Percentiles rank a stretch among this genome's conserved stretches.
phyloP scores from a whole-genome alignment of 257 asterid species.

The Nicotiana sylvestris region DNA sequence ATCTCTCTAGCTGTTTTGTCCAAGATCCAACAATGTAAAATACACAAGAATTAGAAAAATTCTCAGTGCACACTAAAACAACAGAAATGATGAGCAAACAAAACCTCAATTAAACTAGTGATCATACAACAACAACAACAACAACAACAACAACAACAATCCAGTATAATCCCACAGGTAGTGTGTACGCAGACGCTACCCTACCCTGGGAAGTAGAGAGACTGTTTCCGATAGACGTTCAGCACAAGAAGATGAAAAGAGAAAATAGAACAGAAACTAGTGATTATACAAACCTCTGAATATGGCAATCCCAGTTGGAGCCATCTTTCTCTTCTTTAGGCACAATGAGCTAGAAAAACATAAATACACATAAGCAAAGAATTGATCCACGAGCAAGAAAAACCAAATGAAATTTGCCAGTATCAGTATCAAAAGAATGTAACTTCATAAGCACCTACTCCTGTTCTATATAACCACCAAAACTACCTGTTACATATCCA shows the following conservation, averaged over 20 bases:
- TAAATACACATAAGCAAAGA: not conserved
- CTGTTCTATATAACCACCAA: not conserved
- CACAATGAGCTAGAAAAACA: conserved; percentile 63
- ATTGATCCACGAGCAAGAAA: conserved; percentile 4
- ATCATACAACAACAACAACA: not conserved
- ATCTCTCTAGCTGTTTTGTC: conserved; percentile 47
- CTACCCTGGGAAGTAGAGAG: no score
- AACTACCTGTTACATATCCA: conserved; percentile 92
- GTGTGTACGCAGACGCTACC: no score
- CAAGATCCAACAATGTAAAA: not conserved
- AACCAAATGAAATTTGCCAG: not conserved
- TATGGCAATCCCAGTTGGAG: conserved; percentile 78
- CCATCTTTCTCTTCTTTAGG: conserved; percentile 66
- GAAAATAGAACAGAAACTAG: not conserved
- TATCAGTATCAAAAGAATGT: not conserved
- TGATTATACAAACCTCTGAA: conserved; percentile 47
- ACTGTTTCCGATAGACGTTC: no score
- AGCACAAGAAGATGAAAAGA: no score
- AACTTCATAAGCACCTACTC: not conserved
- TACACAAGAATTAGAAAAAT: not conserved
- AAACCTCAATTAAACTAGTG: not conserved
- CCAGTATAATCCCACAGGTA: no score
- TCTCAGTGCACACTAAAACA: not conserved
- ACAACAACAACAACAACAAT: no score
- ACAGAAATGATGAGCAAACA: not conserved